Evolutionary conservation across 495 filamentous ascomycete genomes (phyloP), one percentile per base, ranked within the genome.

Genomic region (Ascodesmis nigricans): DNA sequence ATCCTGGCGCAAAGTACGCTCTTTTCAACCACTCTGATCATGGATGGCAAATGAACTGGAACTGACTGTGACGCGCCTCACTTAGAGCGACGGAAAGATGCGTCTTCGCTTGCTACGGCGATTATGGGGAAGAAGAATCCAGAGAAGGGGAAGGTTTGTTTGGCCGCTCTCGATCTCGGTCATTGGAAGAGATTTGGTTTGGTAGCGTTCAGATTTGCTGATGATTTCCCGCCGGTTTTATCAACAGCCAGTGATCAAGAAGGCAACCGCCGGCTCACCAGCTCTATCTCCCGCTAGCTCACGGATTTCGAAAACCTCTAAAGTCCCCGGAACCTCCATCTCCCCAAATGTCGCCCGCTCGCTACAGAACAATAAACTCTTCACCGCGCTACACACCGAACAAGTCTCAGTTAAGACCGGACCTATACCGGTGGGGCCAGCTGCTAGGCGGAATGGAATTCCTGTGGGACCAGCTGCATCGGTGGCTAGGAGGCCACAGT

Each of bases 171-270:
- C 43, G 42, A 38, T 20, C 29, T 19, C 10, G 5, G 13, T 6
- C 5, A 20, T 19, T 4, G 33, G 25, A 21, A 29, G 18, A 2
- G 9, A 14, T n/a, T 24, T 18, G 26, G n/a, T 17, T 17, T 15
- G 31, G 43, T 29, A 46, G 42, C 38, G 47, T 22, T 37, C 44
- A 42, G 47, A 40, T 51, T 40, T 32, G 47, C 34, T 17, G 11
- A 11, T 14, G 23, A 37, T 24, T 41, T 38, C 16, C 9, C 7
- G 23, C 35, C 22, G 38, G 32, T 22, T 59, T 65, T 46, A 57
- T 66, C 42, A 53, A 67, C 44, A 55, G 59, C 22, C 60, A 63
- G 49, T 72, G 67, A 62, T 38, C 38, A 49, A 17, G 31, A 52
- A 41, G 54, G 49, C 32, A 58, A 58, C 21, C 9, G 43, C 43